phyloP scores from a whole-genome alignment of 2,329 filamentous ascomycete species.

The Pezicula carpinea region DNA sequence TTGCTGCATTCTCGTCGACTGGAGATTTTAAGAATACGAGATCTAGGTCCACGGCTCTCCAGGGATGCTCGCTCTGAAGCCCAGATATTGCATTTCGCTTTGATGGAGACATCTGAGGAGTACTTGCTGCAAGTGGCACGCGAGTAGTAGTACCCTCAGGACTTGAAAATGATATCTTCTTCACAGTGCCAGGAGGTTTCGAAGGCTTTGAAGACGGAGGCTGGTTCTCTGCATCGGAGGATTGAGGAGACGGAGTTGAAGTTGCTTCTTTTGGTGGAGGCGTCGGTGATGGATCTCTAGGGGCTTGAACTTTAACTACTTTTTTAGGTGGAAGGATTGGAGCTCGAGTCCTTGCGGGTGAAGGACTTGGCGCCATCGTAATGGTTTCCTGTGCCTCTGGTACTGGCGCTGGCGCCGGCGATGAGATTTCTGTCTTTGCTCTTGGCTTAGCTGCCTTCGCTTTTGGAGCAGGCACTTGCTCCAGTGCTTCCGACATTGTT shows the following conservation, averaged over 20 bases:
- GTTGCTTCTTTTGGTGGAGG: slow-evolving; percentile 50
- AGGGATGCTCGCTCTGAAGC: slow-evolving; percentile 53
- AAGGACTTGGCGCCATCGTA: not conserved
- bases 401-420: not conserved
- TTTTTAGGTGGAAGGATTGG: slow-evolving; percentile 2
- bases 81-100: slow-evolving; percentile 54
- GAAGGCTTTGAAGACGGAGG: slow-evolving; percentile 65
- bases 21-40: slow-evolving; percentile 52
- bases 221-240: slow-evolving; percentile 76
- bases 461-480: not conserved
- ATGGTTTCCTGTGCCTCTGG: not conserved
- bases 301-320: slow-evolving; percentile 4
- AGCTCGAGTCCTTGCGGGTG: not conserved
- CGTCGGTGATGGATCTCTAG: slow-evolving; percentile 34
- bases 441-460: not conserved
- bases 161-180: slow-evolving; percentile 10
- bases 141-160: slow-evolving; percentile 39
- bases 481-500: slow-evolving; percentile 2
- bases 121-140: slow-evolving; percentile 40
- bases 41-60: slow-evolving; percentile 75
- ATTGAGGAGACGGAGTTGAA: slow-evolving; percentile 66
- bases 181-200: slow-evolving; percentile 39
- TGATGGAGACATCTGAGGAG: slow-evolving; percentile 53
- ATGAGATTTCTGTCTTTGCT: not conserved
- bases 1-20: slow-evolving; percentile 22